A percentile compares a stretch with the other conserved stretches of the same genome.
phyloP scores from a whole-genome alignment of 2,329 filamentous ascomycete genomes.

The Fusarium mundagurra region DNA sequence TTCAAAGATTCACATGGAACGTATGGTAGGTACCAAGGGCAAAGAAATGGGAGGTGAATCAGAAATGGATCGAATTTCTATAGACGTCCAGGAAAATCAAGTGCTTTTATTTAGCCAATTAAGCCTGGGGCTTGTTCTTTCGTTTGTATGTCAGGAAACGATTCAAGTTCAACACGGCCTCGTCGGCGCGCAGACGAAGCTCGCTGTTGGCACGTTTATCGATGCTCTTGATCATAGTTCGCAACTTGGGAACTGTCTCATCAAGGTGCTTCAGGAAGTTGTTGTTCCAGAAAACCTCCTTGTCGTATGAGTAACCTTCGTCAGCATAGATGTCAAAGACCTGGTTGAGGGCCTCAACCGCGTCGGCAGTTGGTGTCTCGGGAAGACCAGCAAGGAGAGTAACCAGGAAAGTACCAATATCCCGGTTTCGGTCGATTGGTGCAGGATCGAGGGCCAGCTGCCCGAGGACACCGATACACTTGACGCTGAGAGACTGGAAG shows the following conservation, averaged over 20 bases:
- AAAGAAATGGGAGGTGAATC: not conserved
- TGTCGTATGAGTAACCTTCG: conserved; percentile 66
- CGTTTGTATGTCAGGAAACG: conserved; percentile 74
- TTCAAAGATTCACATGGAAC: not conserved
- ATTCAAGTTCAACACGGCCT: conserved; percentile 67
- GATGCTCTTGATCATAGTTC: conserved; percentile 66
- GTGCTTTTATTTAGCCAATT: conserved; percentile 20
- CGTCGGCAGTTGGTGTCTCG: conserved; percentile 64
- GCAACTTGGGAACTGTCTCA: conserved; percentile 62
- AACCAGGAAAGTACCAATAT: conserved; percentile 71
- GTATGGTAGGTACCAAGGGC: not conserved
- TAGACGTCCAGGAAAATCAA: not conserved
- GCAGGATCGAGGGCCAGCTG: conserved; percentile 68
- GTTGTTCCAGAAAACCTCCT: conserved; percentile 71
- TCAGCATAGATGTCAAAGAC: conserved; percentile 75
- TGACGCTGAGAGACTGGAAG: conserved; percentile 71
- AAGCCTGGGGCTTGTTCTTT: conserved; percentile 59
- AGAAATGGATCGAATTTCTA: not conserved
- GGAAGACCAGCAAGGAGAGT: conserved; percentile 63
- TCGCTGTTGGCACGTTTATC: conserved; percentile 68
- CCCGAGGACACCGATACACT: conserved; percentile 73
- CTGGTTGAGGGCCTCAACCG: conserved; percentile 72
- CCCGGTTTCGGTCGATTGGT: conserved; percentile 64
- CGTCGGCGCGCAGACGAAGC: conserved; percentile 68
- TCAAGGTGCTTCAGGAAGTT: conserved; percentile 69